Evolutionary conservation across 768 basidiomycete species (phyloP).

Genomic region (Leccinum disarticulatum): DNA sequence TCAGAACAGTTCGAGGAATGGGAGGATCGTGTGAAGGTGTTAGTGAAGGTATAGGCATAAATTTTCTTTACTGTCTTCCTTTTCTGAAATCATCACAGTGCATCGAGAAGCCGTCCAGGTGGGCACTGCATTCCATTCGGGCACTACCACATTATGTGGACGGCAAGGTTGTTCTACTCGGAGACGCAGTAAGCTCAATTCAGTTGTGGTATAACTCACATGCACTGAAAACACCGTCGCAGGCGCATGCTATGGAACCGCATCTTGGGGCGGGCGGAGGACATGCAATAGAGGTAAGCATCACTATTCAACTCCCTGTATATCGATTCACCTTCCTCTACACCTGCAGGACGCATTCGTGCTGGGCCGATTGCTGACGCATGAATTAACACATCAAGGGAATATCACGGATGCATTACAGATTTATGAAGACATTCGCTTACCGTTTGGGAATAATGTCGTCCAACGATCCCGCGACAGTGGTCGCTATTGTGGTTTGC

Average conservation of each 20-base stretch:
- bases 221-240: conserved; percentile 1
- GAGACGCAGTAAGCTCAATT: conserved; percentile 44
- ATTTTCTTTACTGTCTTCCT: no score
- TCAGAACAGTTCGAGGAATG: conserved; percentile 30
- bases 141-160: conserved; percentile 40
- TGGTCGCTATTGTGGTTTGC: conserved; percentile 27
- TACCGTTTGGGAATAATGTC: conserved; percentile 30
- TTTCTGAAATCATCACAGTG: conserved; percentile 26
- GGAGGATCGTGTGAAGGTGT: conserved; percentile 8
- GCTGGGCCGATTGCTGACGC: conserved; percentile 29
- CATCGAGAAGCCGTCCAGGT: conserved; percentile 38
- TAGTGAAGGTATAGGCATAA: conserved; percentile 13
- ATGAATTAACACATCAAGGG: conserved; percentile 17
- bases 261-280: conserved; percentile 50
- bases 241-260: conserved; percentile 49
- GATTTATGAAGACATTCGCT: conserved; percentile 33
- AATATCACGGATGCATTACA: conserved; percentile 31
- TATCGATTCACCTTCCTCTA: not conserved
- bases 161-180: conserved; percentile 44
- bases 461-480: conserved; percentile 15
- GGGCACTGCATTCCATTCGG: conserved; percentile 44
- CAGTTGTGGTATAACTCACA: not conserved
- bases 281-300: conserved; percentile 48
- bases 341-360: conserved; percentile 29
- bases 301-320: not conserved